Evolutionary conservation across 2,329 filamentous ascomycete species (phyloP), one percentile per base, ranked within the genome.

Genomic region (Lasiodiplodia sp.): DNA sequence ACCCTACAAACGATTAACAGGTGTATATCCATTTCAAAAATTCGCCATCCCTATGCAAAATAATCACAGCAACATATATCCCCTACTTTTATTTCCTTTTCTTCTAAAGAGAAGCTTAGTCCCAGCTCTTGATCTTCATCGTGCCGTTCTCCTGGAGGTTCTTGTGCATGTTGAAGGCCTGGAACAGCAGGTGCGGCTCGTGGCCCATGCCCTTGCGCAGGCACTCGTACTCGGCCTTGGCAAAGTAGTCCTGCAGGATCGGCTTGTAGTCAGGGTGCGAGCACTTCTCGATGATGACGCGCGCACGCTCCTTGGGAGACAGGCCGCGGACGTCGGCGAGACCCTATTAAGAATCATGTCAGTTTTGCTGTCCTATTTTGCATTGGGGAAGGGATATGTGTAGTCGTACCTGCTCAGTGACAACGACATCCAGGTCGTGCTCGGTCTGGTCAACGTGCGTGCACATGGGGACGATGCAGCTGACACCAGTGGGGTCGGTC

Each of bases 401-500:
- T 56, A 38, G 69, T 25, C 74, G 79, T 77, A 78, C 65, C 65
- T 88, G 87, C 77, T 90, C 87, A 0, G 87, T 89, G n/a, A 97
- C 93, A 56, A 97, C 82, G n/a, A 97, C 90, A 74, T 97, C 93
- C 49, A 97, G 86, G 78, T 97, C 94, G 80, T 96, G 93, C 83
- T 97, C 94, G 0, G 94, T 97, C 86, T 96, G 93, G 81, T 97
- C 93, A 72, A 96, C 86, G 82, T 97, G 94, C 4, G 93, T 96
- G 82, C 91, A 93, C 91, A 96, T 95, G 69, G 93, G 93, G n/a
- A 97, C 92, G 75, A 97, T 96, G 82, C 92, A 96, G 72, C 86
- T 90, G 68, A 97, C 88, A 72, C 93, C 93, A 68, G 89, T 88
- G 1, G 92, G 92, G 79, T 97, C 93, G 16, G 87, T 91, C 86